These are phyloP conservation scores for Mesembryanthemum crystallinum DNA, from an alignment of 148 eudicot species.

Conservation along the genomic window DNA sequence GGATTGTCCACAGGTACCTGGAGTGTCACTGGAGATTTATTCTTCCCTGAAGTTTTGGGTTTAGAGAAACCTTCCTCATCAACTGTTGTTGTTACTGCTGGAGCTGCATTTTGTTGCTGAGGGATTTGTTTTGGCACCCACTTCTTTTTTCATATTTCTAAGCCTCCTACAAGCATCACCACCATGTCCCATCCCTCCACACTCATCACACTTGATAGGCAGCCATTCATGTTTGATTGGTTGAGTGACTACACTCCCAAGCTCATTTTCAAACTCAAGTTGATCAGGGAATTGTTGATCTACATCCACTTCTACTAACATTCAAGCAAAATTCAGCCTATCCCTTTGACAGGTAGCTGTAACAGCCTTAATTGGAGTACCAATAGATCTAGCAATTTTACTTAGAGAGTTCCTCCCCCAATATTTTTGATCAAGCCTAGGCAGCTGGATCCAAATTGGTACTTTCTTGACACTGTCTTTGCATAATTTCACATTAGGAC, in stretches of 20 bases:
- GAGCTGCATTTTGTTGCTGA: not conserved
- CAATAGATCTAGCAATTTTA: not conserved
- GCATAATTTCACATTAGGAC: too few relatives aligned
- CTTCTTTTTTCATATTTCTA: not conserved
- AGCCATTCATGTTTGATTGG: not conserved
- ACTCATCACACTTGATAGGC: not conserved
- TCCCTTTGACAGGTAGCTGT: not conserved
- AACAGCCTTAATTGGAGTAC: not conserved
- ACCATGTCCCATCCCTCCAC: not conserved
- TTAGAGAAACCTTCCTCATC: too few relatives aligned
- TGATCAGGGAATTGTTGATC: not conserved
- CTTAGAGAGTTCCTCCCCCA: not conserved
- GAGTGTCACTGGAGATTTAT: too few relatives aligned
- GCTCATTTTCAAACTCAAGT: not conserved
- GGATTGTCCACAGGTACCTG: too few relatives aligned
- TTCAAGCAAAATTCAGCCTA: not conserved
- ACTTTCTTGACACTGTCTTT: too few relatives aligned
- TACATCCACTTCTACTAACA: not conserved
- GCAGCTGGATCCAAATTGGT: not conserved
- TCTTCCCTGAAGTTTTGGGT: too few relatives aligned
- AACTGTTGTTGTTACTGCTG: too few relatives aligned
- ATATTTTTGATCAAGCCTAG: not conserved
- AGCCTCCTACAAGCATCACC: not conserved
- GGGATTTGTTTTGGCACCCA: not conserved
- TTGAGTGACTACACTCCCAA: not conserved